These are phyloP conservation scores for Sordariomycetes sp. DNA, from an alignment of 2,329 filamentous ascomycete genomes.

Conservation along the genomic window DNA sequence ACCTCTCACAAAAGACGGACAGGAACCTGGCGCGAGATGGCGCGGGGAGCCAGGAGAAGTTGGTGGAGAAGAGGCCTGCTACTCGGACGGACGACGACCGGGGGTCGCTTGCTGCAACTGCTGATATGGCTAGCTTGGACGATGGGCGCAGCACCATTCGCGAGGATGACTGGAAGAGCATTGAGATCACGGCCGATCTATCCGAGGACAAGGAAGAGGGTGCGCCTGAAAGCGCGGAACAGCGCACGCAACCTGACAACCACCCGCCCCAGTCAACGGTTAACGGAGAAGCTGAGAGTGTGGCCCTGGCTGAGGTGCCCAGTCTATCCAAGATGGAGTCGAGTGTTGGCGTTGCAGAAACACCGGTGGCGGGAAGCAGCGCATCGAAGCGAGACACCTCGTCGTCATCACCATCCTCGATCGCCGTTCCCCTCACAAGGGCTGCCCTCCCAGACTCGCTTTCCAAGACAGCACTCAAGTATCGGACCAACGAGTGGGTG, in stretches of 20 bases:
- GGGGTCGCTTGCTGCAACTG: constrained; percentile 45
- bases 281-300: constrained; percentile 7
- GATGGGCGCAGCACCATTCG: constrained; percentile 22
- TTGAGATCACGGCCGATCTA: constrained; percentile 29
- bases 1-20: constrained; percentile 24
- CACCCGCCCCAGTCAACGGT: not conserved
- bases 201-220: not conserved
- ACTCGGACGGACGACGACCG: constrained; percentile 26
- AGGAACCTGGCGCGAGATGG: constrained; percentile 12
- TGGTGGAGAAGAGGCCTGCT: constrained; percentile 18
- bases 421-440: constrained; percentile 39
- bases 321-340: constrained; percentile 6
- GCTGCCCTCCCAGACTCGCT: constrained; percentile 58
- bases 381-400: constrained; percentile 24
- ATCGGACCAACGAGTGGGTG: constrained; percentile 92
- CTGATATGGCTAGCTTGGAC: constrained; percentile 39
- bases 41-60: constrained; percentile 31
- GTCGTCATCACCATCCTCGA: constrained; percentile 29
- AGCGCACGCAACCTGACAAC: not conserved
- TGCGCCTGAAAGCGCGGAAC: not conserved
- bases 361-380: constrained; percentile 2
- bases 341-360: not conserved
- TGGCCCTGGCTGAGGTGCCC: constrained; percentile 6
- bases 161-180: constrained; percentile 15
- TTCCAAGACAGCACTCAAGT: constrained; percentile 69